Conservation (phyloP, 192 early-diverging fungal species). For the Podila clonocystis region DNA sequence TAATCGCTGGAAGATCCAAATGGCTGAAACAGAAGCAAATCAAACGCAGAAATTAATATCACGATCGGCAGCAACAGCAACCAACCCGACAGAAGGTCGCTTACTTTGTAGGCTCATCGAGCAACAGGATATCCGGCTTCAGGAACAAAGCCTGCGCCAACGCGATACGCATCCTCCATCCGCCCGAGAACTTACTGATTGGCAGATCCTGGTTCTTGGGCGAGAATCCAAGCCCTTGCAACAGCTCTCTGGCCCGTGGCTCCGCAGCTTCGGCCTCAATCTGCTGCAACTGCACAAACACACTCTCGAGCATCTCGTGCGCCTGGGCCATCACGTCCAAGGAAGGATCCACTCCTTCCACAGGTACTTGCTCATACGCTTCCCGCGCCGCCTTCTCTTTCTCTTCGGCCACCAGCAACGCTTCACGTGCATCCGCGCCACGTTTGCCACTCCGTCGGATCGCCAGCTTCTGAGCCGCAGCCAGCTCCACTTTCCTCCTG, state of each 20-base stretch:
- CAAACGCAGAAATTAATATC: background rate
- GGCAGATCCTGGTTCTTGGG: slow-evolving; percentile 68
- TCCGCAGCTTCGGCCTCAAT: slow-evolving; percentile 71
- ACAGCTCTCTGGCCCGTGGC: slow-evolving; percentile 73
- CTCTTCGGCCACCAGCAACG: slow-evolving; percentile 54
- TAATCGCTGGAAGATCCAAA: slow-evolving; percentile 88
- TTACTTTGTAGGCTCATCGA: slow-evolving; percentile 86
- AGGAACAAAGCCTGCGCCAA: slow-evolving; percentile 87
- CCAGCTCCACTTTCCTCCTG: slow-evolving; percentile 49
- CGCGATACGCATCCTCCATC: slow-evolving; percentile 90
- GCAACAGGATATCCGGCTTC: slow-evolving; percentile 82
- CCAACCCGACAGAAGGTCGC: background rate
- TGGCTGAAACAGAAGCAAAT: slow-evolving; percentile 52
- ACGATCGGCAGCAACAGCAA: too few species aligned
- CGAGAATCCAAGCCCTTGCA: slow-evolving; percentile 79
- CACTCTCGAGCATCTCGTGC: slow-evolving; percentile 62
- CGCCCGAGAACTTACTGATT: slow-evolving; percentile 80
- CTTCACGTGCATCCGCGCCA: slow-evolving; percentile 68
- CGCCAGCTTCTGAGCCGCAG: slow-evolving; percentile 67
- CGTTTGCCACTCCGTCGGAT: slow-evolving; percentile 72
- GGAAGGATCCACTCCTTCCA: slow-evolving; percentile 36
- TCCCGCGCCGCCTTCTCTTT: slow-evolving; percentile 39
- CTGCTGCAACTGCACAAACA: slow-evolving; percentile 67
- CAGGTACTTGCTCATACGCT: slow-evolving; percentile 42
- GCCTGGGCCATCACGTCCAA: slow-evolving; percentile 66